Evolutionary conservation across 139 green algal genomes (phyloP).

Genomic region (Auxenochlorella pyrenoidosa): DNA sequence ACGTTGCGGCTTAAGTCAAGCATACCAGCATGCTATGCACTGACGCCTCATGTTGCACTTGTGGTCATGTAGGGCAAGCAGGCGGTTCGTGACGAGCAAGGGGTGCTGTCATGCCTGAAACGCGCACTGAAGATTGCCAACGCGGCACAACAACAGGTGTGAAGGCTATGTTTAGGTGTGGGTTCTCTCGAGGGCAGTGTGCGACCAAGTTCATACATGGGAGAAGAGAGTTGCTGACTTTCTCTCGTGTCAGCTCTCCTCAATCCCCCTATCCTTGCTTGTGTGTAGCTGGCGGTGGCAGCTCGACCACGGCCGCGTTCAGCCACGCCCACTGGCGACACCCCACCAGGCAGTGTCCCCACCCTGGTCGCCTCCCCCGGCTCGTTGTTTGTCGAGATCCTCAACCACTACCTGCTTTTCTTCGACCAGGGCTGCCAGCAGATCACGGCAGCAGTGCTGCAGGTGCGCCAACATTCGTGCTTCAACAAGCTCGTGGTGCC

Average conservation of each 20-base stretch:
- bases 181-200: not conserved
- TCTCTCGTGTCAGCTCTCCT: not conserved
- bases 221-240: not conserved
- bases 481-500: not conserved
- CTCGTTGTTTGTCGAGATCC: conserved; percentile 84
- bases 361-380: conserved; percentile 2
- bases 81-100: conserved; percentile 61
- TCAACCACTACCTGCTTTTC: conserved; percentile 86
- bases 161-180: not conserved
- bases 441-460: not conserved
- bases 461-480: not conserved
- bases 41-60: too few relatives aligned
- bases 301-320: conserved; percentile 38
- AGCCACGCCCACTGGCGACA: not conserved
- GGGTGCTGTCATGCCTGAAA: conserved; percentile 82
- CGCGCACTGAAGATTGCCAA: conserved; percentile 84
- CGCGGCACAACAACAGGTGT: conserved; percentile 71
- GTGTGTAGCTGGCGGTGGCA: conserved; percentile 61
- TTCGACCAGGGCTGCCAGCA: conserved; percentile 61
- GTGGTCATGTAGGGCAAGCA: conserved; percentile 15
- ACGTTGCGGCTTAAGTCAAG: too few relatives aligned
- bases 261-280: not conserved
- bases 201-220: too few relatives aligned
- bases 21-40: too few relatives aligned
- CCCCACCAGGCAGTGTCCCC: not conserved